Evolutionary conservation across 106 monocot species (phyloP).

Genomic region (Xerophyta viscosa): DNA sequence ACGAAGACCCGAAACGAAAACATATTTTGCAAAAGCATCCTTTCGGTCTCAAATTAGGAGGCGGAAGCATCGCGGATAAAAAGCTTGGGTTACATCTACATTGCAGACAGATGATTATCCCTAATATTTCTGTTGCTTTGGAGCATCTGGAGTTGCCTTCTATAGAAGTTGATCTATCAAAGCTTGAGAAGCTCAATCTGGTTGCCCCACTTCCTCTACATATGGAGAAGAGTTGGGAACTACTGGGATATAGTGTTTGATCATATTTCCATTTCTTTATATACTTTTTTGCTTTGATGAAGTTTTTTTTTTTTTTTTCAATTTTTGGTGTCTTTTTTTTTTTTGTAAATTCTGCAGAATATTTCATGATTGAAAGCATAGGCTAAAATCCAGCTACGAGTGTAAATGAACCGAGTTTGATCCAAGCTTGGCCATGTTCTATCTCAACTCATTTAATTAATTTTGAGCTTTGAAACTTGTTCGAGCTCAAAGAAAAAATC

Average conservation of each 20-base stretch:
- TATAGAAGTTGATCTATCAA: conserved; percentile 25
- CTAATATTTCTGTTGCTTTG: conserved; percentile 49
- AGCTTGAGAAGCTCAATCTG: conserved; percentile 46
- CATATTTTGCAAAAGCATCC: conserved; percentile 24
- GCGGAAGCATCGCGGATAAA: conserved; percentile 51
- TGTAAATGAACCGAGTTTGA: no score
- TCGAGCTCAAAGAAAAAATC: no score
- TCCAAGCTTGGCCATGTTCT: no score
- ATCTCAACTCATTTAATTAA: no score
- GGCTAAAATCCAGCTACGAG: no score
- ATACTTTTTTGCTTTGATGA: no score
- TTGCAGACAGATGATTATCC: conserved; percentile 76
- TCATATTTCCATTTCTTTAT: background rate
- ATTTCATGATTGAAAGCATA: no score
- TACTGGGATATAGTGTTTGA: conserved; percentile 21
- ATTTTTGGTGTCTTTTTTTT: no score
- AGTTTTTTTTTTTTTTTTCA: no score
- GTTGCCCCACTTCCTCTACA: conserved; percentile 70
- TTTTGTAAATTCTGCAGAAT: no score
- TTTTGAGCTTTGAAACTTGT: no score
- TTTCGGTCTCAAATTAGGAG: conserved; percentile 41
- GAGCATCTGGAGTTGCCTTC: conserved; percentile 16
- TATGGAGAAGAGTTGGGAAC: conserved; percentile 79
- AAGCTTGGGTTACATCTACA: conserved; percentile 71
- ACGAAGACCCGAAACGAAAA: no score